Base-by-base conservation (phyloP, 805 yeast genomes). In the Wickerhamiella allomyrinae region DNA sequence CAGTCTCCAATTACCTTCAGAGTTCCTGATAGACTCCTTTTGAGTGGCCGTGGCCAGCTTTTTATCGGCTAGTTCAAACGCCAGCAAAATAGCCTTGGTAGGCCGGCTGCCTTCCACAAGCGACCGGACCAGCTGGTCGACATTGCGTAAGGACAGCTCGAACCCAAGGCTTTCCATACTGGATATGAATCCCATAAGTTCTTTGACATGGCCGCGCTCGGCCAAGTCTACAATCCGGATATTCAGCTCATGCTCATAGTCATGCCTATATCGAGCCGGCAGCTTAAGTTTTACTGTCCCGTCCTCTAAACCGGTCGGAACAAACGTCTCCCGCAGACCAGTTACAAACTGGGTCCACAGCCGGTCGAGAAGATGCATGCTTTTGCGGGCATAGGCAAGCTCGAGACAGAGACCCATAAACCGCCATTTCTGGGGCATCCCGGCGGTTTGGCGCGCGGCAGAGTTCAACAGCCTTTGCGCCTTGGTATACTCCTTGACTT, bases 381-480 rank as follows among this genome's bases (percentile, higher is more conserved):
- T 39, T 3, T 39, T 17, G n/a, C 42, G 22, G 2, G 45, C 39
- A 11, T 29, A 13, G 1, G 45, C 43, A 2, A 50, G 22, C 37
- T 47, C 50, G 42, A 52, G 39, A 27, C 43, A 39, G 15, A 52
- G 45, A 1, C 46, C 52, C 44, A 48, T 40, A 6, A 45, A 15
- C 24, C 19, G 39, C 41, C 43, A 20, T 17, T 37, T 20, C 31
- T 49, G 20, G 10, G 37, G 25, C 20, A 24, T 14, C n/a, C 22
- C 24, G 8, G 33, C 24, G 6, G 23, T 10, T 29, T 20, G 22
- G 14, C 36, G 17, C 47, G 45, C 11, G 17, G 23, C 35, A 40
- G 36, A 27, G 29, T 31, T 48, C 35, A 57, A 45, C 38, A 58
- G 43, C 20, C 42, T 33, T 29, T 48, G 40, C 2, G 59, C 59